These are phyloP conservation scores for Ogataea hybrid DNA, from an alignment of 1,139 yeast genomes.

Conservation along the genomic window DNA sequence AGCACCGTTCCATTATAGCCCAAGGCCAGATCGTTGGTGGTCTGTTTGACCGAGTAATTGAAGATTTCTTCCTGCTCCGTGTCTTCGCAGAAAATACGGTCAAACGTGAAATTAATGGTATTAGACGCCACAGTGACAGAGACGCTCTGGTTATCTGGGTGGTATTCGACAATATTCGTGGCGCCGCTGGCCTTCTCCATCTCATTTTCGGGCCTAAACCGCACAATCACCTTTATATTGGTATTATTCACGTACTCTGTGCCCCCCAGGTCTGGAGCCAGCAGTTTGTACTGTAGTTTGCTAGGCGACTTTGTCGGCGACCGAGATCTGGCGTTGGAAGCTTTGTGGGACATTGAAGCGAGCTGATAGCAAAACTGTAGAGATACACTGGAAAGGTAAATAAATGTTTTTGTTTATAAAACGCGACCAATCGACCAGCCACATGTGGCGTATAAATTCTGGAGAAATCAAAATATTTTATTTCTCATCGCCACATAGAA, in stretches of 20 bases:
- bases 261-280: background rate
- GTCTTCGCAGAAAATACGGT: conserved; percentile 55
- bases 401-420: conserved; percentile 8
- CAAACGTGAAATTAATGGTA: conserved; percentile 52
- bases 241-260: conserved; percentile 19
- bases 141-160: conserved; percentile 29
- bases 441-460: conserved; percentile 5
- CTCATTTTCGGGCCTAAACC: conserved; percentile 56
- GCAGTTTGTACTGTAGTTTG: conserved; percentile 2
- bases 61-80: conserved; percentile 61
- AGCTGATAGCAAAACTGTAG: conserved; percentile 2
- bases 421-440: conserved; percentile 7
- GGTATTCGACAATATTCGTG: conserved; percentile 29
- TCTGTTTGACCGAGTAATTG: conserved; percentile 54
- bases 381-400: conserved; percentile 5
- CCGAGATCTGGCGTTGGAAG: background rate
- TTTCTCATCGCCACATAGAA: background rate
- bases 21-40: conserved; percentile 64
- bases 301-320: conserved; percentile 13
- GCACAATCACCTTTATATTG: conserved; percentile 61
- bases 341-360: conserved; percentile 6
- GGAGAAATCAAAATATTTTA: background rate
- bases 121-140: conserved; percentile 14
- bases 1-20: conserved; percentile 87
- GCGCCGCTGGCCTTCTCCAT: conserved; percentile 23